These are phyloP conservation scores for Pelargonium australe DNA, from an alignment of 441 rosid species.

Conservation along the genomic window DNA sequence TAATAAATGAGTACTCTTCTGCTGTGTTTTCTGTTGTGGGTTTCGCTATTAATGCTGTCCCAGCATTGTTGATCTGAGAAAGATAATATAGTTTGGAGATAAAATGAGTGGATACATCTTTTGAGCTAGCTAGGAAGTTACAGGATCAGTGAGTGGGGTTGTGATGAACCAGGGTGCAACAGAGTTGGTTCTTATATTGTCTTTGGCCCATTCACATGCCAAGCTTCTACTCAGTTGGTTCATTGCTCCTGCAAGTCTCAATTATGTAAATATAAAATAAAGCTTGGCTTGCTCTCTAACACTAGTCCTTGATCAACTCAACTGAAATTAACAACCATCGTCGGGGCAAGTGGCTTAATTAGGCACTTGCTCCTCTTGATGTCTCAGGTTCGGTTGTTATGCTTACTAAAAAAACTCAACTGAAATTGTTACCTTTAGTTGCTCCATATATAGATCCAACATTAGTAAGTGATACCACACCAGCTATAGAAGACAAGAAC, in stretches of 20 bases:
- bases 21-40: slow-evolving; percentile 24
- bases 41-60: slow-evolving; percentile 4
- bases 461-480: too few species aligned
- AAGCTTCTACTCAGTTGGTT: slow-evolving; percentile 24
- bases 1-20: slow-evolving; percentile 26
- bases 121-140: too few species aligned
- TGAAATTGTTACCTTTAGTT: too few species aligned
- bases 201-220: slow-evolving; percentile 38
- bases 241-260: slow-evolving; percentile 22
- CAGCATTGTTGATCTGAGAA: slow-evolving; percentile 51
- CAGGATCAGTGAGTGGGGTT: slow-evolving; percentile 18
- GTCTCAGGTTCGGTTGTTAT: too few species aligned
- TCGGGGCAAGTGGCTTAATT: too few species aligned
- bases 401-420: too few species aligned
- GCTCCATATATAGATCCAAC: slow-evolving; percentile 31
- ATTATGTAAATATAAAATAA: not conserved
- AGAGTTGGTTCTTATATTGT: slow-evolving; percentile 26
- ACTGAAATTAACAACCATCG: too few species aligned
- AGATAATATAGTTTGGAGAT: too few species aligned
- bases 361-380: too few species aligned
- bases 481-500: slow-evolving; percentile 30
- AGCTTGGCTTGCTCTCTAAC: too few species aligned
- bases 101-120: too few species aligned
- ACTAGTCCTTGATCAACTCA: too few species aligned
- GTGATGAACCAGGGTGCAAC: slow-evolving; percentile 26